Evolutionary conservation across 2,329 filamentous ascomycete genomes (phyloP).

Genomic region (Cercospora nicotianae): DNA sequence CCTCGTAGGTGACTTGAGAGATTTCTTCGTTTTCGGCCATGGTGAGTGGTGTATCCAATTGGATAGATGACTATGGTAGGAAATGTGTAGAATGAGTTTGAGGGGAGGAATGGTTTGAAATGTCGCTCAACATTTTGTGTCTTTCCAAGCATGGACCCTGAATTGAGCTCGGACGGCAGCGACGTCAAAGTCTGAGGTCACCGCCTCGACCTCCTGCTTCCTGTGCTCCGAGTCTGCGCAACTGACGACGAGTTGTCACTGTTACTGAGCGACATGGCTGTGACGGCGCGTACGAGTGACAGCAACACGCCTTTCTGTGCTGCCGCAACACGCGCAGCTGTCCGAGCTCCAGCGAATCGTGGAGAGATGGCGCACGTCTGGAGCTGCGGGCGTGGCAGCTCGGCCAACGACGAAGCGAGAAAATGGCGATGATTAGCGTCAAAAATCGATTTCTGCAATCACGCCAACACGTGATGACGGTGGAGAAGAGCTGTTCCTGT

Average conservation of each 20-base stretch:
- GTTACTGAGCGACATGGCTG: not conserved
- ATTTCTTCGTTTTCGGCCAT: slow-evolving; percentile 26
- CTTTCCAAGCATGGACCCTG: not conserved
- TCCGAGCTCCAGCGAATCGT: not conserved
- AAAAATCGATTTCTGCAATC: not conserved
- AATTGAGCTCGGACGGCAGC: slow-evolving; percentile 3
- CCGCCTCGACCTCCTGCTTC: not conserved
- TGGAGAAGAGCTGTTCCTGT: slow-evolving; percentile 4
- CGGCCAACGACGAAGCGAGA: slow-evolving; percentile 2
- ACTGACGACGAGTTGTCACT: not conserved
- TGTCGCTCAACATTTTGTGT: slow-evolving; percentile 1
- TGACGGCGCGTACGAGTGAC: not conserved
- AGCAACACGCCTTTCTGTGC: not conserved
- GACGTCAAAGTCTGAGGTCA: not conserved
- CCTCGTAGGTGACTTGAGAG: slow-evolving; percentile 63
- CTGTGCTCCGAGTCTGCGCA: not conserved
- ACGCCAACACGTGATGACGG: slow-evolving; percentile 4
- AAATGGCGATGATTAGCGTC: not conserved
- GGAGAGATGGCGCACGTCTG: not conserved
- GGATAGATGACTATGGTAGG: not conserved
- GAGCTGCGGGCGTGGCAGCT: not conserved
- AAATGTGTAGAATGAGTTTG: not conserved
- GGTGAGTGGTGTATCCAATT: not conserved
- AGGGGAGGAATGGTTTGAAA: not conserved
- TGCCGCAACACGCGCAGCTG: not conserved